Conservation (phyloP, 2,329 filamentous ascomycete species). For the Coniochaeta prunicola region DNA sequence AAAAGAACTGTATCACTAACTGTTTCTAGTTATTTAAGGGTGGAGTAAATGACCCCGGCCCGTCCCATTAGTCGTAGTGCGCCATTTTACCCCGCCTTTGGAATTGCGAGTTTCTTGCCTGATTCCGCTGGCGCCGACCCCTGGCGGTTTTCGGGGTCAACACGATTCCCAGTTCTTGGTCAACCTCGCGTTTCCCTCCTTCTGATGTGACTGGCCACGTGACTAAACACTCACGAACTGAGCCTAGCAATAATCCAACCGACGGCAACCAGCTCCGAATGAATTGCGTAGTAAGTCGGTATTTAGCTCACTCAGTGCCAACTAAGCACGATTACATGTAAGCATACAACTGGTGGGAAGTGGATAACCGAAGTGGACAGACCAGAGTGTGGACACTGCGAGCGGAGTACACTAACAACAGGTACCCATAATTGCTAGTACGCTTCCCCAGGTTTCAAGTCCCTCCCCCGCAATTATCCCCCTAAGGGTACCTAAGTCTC, state of each 20-base stretch:
- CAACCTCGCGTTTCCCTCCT: background rate
- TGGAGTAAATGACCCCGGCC: background rate
- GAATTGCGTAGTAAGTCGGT: background rate
- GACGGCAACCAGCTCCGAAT: no score
- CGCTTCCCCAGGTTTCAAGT: background rate
- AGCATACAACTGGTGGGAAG: background rate
- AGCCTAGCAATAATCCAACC: background rate
- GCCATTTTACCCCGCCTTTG: background rate
- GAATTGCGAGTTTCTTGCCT: background rate
- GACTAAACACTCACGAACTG: background rate
- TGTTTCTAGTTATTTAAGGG: background rate
- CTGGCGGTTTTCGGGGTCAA: background rate
- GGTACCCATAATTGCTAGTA: conserved; percentile 1
- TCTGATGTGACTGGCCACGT: background rate
- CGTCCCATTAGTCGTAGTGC: background rate
- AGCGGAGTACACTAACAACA: conserved; percentile 1
- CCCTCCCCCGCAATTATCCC: background rate
- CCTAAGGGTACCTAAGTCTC: background rate
- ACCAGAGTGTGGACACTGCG: background rate
- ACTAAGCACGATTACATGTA: background rate
- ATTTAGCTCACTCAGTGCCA: background rate
- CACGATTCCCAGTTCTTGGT: background rate
- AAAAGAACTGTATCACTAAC: background rate
- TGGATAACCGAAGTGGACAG: background rate
- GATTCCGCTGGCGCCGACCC: background rate